Conservation (phyloP, 2,329 filamentous ascomycete genomes). For the Curvularia verruculosa region DNA sequence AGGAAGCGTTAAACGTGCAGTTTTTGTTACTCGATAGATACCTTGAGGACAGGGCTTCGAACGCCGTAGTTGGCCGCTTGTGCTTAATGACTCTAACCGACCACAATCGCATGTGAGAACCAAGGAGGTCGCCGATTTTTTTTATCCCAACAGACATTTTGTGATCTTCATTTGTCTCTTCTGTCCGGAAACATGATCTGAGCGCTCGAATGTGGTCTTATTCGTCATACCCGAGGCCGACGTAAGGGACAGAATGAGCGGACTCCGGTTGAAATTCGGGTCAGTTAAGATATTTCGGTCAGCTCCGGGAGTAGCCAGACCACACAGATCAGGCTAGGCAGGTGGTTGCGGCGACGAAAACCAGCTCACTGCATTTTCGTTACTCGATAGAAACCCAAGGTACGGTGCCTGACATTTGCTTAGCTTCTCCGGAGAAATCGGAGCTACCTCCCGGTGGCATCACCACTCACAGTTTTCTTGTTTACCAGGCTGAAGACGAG, state of each 20-base stretch:
- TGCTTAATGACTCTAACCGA: constrained; percentile 5
- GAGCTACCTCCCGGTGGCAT: constrained; percentile 2
- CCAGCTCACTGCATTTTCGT: constrained; percentile 33
- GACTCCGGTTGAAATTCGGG: constrained; percentile 13
- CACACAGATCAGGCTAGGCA: constrained; percentile 19
- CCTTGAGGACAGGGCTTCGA: constrained; percentile 24
- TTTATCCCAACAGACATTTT: not conserved
- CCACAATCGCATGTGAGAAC: constrained; percentile 3
- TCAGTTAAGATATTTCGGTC: constrained; percentile 23
- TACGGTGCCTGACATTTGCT: constrained; percentile 38
- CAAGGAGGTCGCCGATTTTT: constrained; percentile 1
- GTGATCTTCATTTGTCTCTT: not conserved
- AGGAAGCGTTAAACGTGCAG: constrained; percentile 12
- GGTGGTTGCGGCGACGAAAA: constrained; percentile 18
- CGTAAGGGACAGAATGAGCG: not conserved
- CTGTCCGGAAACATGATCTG: not conserved
- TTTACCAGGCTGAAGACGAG: not conserved
- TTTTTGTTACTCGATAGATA: constrained; percentile 47
- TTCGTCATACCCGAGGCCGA: not conserved
- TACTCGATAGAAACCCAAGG: constrained; percentile 46
- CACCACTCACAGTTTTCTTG: constrained; percentile 2
- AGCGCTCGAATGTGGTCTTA: not conserved
- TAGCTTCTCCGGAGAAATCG: constrained; percentile 16
- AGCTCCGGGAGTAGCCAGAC: constrained; percentile 30
- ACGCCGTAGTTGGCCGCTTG: constrained; percentile 21